Conservation (phyloP, 495 filamentous ascomycete species). For the Penicillium cataractarum region DNA sequence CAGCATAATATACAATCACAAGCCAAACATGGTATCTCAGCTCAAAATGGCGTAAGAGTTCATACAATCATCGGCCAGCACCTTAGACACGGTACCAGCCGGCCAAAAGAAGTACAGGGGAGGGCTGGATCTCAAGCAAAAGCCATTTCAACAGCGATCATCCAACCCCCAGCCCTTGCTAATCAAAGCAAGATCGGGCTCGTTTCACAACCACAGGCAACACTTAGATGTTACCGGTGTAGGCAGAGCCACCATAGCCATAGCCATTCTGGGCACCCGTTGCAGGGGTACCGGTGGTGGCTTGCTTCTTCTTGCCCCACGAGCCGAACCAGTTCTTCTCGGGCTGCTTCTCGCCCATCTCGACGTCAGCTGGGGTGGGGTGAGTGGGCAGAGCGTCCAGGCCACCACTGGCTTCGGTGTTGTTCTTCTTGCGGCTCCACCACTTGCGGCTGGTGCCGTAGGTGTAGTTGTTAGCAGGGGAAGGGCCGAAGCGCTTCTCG, state of each 20-base stretch:
- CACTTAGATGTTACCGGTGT: slow-evolving; percentile 41
- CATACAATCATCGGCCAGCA: slow-evolving; percentile 31
- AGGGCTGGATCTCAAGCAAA: background rate
- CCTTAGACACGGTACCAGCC: background rate
- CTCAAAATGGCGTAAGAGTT: slow-evolving; percentile 18
- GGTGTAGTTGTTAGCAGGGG: slow-evolving; percentile 77
- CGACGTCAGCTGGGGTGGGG: slow-evolving; percentile 44
- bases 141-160: background rate
- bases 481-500: slow-evolving; percentile 79
- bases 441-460: slow-evolving; percentile 59
- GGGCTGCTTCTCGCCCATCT: slow-evolving; percentile 29
- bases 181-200: background rate
- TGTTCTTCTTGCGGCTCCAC: slow-evolving; percentile 54
- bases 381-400: slow-evolving; percentile 41
- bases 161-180: background rate
- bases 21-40: slow-evolving; percentile 33
- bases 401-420: slow-evolving; percentile 33
- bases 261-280: slow-evolving; percentile 24
- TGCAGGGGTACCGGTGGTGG: slow-evolving; percentile 6
- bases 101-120: background rate
- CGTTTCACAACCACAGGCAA: background rate
- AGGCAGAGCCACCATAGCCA: slow-evolving; percentile 44
- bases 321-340: slow-evolving; percentile 36
- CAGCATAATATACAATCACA: slow-evolving; percentile 17
- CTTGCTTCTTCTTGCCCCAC: slow-evolving; percentile 32